Evolutionary conservation across 768 basidiomycete genomes (phyloP).

Genomic region (Galerina sulciceps): DNA sequence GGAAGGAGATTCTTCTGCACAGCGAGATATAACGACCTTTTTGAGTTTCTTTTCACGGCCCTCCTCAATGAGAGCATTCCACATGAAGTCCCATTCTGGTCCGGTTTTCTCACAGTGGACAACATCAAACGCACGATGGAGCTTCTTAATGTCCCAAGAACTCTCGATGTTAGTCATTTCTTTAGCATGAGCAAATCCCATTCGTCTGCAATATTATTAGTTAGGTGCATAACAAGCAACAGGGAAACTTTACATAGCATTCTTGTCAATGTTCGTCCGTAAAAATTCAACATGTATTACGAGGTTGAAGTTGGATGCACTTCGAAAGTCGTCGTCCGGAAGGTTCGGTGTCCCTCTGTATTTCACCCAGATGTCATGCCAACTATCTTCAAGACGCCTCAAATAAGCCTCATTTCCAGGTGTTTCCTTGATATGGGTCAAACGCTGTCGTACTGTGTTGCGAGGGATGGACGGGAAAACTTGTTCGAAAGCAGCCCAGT

Average conservation of each 20-base stretch:
- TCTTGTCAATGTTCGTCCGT: constrained; percentile 83
- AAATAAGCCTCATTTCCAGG: constrained; percentile 77
- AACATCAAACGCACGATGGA: constrained; percentile 54
- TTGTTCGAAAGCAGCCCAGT: constrained; percentile 75
- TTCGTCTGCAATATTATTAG: constrained; percentile 49
- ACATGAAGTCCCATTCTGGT: constrained; percentile 75
- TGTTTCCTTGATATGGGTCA: constrained; percentile 61
- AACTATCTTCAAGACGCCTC: constrained; percentile 78
- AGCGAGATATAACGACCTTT: constrained; percentile 55
- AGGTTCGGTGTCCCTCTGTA: constrained; percentile 69
- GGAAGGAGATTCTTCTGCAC: constrained; percentile 41
- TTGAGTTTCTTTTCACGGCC: constrained; percentile 72
- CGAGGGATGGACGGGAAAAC: constrained; percentile 80
- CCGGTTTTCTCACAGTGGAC: constrained; percentile 42
- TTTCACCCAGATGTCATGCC: constrained; percentile 78
- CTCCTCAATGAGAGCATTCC: constrained; percentile 74
- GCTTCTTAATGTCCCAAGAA: constrained; percentile 45
- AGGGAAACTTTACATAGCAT: constrained; percentile 67
- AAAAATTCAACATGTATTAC: constrained; percentile 82
- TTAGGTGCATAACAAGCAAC: constrained; percentile 8
- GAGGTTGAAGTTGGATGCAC: constrained; percentile 79
- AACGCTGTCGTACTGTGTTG: constrained; percentile 72
- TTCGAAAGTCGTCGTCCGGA: constrained; percentile 71
- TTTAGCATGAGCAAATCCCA: constrained; percentile 58
- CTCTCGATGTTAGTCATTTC: constrained; percentile 38